Conservation (phyloP, 176 grass and related monocot species). For the Aegilops longissima region DNA sequence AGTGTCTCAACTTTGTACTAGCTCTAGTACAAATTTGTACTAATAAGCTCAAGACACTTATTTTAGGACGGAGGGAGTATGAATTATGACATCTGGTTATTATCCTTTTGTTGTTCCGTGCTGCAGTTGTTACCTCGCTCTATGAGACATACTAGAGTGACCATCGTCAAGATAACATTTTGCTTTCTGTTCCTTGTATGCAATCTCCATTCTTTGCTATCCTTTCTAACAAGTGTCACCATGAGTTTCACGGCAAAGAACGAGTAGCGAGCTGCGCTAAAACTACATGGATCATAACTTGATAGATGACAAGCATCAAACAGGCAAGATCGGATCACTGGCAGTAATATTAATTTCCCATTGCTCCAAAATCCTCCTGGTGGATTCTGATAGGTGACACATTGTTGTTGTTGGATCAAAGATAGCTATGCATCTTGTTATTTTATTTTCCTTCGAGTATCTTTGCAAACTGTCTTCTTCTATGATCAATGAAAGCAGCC, state of each 20-base stretch:
- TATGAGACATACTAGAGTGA: neutral
- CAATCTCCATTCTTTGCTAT: neutral
- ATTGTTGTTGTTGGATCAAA: too few species aligned
- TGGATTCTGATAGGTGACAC: too few species aligned
- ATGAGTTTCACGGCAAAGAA: neutral
- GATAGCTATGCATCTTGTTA: too few species aligned
- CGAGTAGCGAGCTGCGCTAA: neutral
- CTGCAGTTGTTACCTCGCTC: neutral
- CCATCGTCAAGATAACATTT: neutral
- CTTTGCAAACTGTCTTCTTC: too few species aligned
- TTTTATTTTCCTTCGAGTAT: too few species aligned
- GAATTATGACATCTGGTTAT: neutral
- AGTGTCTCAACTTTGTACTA: too few species aligned
- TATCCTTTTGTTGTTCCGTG: neutral
- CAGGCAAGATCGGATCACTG: neutral
- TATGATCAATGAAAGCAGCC: too few species aligned
- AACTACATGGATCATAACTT: neutral
- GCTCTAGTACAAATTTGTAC: too few species aligned
- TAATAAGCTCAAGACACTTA: too few species aligned
- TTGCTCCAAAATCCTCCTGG: neutral
- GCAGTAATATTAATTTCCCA: neutral
- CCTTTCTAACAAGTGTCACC: neutral
- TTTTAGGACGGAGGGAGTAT: too few species aligned
- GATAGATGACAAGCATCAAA: neutral
- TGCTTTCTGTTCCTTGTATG: neutral